Evolutionary conservation across 352 stramenopile genomes (phyloP).

Genomic region (Peronospora destructor): DNA sequence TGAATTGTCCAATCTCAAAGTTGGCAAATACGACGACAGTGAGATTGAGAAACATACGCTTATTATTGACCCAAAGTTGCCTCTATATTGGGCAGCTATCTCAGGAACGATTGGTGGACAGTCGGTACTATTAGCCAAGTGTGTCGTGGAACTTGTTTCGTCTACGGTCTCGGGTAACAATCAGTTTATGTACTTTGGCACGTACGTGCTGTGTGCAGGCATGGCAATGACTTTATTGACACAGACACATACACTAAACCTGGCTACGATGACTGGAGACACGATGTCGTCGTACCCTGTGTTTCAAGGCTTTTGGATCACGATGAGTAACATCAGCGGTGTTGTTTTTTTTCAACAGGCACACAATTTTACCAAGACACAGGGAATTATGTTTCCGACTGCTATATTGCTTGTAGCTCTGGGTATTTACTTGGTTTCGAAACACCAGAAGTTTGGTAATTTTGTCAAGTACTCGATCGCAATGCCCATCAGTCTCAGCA

Average conservation of each 20-base stretch:
- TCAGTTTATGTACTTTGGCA: conserved; percentile 82
- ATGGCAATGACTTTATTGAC: conserved; percentile 73
- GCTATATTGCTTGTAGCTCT: conserved; percentile 66
- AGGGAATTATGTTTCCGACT: conserved; percentile 79
- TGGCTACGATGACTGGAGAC: conserved; percentile 80
- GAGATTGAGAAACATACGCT: conserved; percentile 81
- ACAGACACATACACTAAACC: conserved; percentile 81
- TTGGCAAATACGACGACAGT: conserved; percentile 52
- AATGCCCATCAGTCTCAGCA: conserved; percentile 84
- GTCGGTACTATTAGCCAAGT: conserved; percentile 82
- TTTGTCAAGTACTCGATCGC: conserved; percentile 85
- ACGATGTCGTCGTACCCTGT: conserved; percentile 83
- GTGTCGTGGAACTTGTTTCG: conserved; percentile 79
- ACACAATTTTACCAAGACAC: conserved; percentile 68
- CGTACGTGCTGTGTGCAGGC: conserved; percentile 66
- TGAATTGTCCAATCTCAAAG: conserved; percentile 42
- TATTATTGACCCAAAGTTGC: conserved; percentile 80
- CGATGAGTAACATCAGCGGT: conserved; percentile 81
- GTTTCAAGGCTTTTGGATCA: conserved; percentile 87
- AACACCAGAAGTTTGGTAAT: conserved; percentile 87
- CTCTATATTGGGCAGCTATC: conserved; percentile 83
- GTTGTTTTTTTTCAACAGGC: conserved; percentile 86
- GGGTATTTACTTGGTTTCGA: conserved; percentile 75
- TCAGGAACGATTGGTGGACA: conserved; percentile 77
- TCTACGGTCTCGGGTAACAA: conserved; percentile 77